Evolutionary conservation across 192 early-diverging fungal genomes (phyloP), one percentile per base, ranked within the genome.

Genomic region (Lobosporangium transversale): DNA sequence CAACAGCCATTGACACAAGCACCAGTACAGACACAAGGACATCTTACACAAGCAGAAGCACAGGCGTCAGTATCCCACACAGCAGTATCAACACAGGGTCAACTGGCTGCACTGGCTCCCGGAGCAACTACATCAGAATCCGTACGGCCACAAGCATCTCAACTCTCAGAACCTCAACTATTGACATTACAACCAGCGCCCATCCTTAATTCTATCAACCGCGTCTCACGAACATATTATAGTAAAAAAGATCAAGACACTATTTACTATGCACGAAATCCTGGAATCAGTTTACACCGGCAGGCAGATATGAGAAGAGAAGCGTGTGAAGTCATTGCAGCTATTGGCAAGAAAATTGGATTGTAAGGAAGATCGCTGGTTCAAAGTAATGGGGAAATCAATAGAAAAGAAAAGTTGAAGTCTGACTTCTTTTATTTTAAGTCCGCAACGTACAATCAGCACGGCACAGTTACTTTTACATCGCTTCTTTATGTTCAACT

Each of bases 361-460:
- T 86, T 88, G 87, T 88, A 88, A 70, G 83, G 70, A 21, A 33
- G 1, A 14, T 42, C 44, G n/a, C 31, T 30, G 33, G 7, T n/a
- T n/a, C n/a, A n/a, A n/a, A n/a, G n/a, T n/a, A n/a, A n/a, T n/a
- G n/a, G n/a, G n/a, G n/a, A n/a, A n/a, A n/a, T n/a, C n/a, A n/a
- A n/a, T n/a, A n/a, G n/a, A n/a, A n/a, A n/a, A n/a, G n/a, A n/a
- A n/a, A n/a, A n/a, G n/a, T n/a, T n/a, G n/a, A n/a, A n/a, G n/a
- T n/a, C n/a, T n/a, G n/a, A n/a, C n/a, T n/a, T 29, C 7, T 24
- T 45, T 32, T 14, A 18, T 43, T 37, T 29, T 36, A 76, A 86
- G 87, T 48, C 87, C 87, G 24, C 87, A 86, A 60, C 82, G 67
- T n/a, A 88, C 87, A 1, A 84, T 88, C 43, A 84, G 80, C 49